Evolutionary conservation across 495 filamentous ascomycete species (phyloP), one percentile per base, ranked within the genome.

Genomic region (Tuber umbilicatum): DNA sequence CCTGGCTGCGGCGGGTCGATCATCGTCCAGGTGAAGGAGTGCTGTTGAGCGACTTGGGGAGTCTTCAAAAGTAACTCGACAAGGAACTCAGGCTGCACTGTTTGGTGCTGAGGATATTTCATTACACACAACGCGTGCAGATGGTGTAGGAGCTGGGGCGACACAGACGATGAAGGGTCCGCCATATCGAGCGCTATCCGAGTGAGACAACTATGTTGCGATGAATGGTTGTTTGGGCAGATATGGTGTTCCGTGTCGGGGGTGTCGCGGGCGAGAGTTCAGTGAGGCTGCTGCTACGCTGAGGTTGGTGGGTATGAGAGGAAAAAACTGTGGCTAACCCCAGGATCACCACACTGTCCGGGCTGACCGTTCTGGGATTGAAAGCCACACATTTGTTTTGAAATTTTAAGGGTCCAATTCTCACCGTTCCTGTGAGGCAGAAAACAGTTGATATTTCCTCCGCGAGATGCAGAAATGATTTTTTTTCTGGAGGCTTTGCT

Each of bases 11-110:
- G 94, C 41, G 89, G 88, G 76, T 94, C 90, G 67, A 97, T 86
- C 83, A 95, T 97, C 27, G 90, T 93, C 94, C 94, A 99, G 81
- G 89, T 90, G 87, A 97, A 93, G 9, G 93, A 87, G 42, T 80
- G 75, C 78, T 81, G 79, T 60, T 81, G 79, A 50, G 73, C 72
- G 21, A 55, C 70, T 7, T 43, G 37, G 19, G 78, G 72, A 41
- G 79, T 73, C 69, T 80, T 81, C 69, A 81, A 72, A 23, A 81
- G 68, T 74, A 81, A 70, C 16, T 81, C 79, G 40, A 80, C 75
- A 23, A 81, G 74, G 7, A 77, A 39, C 45, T 80, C 78, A 9
- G 78, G 77, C 55, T 73, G 73, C 69, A 81, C 71, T 64, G 35
- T 74, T 43, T 80, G 77, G 72, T 77, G 69, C 68, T 68, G 72